A percentile compares a stretch with the other conserved stretches of the same genome.
Conservation (phyloP, 192 early-diverging fungal species). For the Mycoemilia scoparia region DNA sequence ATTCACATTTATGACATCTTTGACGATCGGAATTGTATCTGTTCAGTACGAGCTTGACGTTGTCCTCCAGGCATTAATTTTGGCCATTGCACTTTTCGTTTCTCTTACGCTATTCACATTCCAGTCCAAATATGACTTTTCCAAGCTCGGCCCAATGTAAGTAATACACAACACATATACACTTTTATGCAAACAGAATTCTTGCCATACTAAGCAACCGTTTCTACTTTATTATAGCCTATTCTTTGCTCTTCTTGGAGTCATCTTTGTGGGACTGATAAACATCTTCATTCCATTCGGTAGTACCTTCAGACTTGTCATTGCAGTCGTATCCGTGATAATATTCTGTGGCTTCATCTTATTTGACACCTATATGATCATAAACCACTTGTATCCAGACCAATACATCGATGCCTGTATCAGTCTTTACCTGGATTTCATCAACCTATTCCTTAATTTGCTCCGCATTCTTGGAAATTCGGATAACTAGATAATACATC, state of each 20-base stretch:
- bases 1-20: too few relatives aligned
- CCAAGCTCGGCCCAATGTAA: conserved; percentile 37
- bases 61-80: conserved; percentile 62
- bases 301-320: conserved; percentile 29
- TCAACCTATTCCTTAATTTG: conserved; percentile 60
- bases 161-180: too few relatives aligned
- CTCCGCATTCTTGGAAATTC: conserved; percentile 41
- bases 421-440: conserved; percentile 52
- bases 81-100: conserved; percentile 53
- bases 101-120: conserved; percentile 58
- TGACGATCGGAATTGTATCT: conserved; percentile 34
- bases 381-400: conserved; percentile 49
- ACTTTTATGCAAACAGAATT: neutral
- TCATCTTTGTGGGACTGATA: conserved; percentile 43
- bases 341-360: conserved; percentile 66
- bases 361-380: conserved; percentile 52
- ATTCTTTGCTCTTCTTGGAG: conserved; percentile 36
- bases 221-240: conserved; percentile 27
- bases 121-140: conserved; percentile 57
- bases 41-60: conserved; percentile 38
- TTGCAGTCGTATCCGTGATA: conserved; percentile 38
- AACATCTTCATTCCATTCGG: conserved; percentile 55
- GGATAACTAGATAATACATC: too few relatives aligned
- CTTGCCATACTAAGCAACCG: neutral
- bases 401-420: conserved; percentile 48